These are phyloP conservation scores for Cutaneotrichosporon sp. DNA, from an alignment of 1,284 basidiomycete species.

Conservation along the genomic window DNA sequence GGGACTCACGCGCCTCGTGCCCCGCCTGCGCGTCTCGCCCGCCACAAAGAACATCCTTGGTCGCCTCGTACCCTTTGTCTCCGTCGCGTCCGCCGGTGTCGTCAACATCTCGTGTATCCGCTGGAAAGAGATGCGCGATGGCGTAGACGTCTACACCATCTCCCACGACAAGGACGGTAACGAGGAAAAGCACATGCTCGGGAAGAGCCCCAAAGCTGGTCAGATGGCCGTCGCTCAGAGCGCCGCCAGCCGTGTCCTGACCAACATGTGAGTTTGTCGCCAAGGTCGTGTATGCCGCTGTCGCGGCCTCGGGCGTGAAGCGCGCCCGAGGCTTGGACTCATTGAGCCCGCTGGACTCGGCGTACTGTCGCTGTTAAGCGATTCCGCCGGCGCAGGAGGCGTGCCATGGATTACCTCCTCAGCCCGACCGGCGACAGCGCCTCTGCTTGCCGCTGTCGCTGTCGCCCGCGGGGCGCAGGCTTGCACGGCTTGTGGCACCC, in stretches of 20 bases:
- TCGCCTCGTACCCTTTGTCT: slow-evolving; percentile 53
- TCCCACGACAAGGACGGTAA: slow-evolving; percentile 23
- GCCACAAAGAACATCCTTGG: slow-evolving; percentile 43
- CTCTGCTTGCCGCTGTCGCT: too few species aligned
- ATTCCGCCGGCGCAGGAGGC: too few species aligned
- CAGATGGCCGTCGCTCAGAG: slow-evolving; percentile 52
- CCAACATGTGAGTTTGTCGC: slow-evolving; percentile 54
- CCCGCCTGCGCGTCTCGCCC: slow-evolving; percentile 40
- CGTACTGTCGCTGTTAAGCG: too few species aligned
- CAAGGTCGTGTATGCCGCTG: too few species aligned
- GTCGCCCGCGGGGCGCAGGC: too few species aligned
- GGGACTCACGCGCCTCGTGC: slow-evolving; percentile 50
- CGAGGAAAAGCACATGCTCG: slow-evolving; percentile 45
- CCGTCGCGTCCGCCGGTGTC: slow-evolving; percentile 52
- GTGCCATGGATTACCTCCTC: too few species aligned
- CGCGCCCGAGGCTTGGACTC: too few species aligned
- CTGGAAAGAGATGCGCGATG: slow-evolving; percentile 56
- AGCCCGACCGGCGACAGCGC: too few species aligned
- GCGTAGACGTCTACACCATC: slow-evolving; percentile 50
- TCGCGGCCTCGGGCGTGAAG: too few species aligned
- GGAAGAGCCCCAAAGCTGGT: slow-evolving; percentile 50
- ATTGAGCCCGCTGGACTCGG: too few species aligned
- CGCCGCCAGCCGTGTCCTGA: slow-evolving; percentile 52
- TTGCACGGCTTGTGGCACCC: too few species aligned
- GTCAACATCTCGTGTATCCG: slow-evolving; percentile 54